Evolutionary conservation across 495 filamentous ascomycete species (phyloP).

Genomic region (Podospora appendiculata): DNA sequence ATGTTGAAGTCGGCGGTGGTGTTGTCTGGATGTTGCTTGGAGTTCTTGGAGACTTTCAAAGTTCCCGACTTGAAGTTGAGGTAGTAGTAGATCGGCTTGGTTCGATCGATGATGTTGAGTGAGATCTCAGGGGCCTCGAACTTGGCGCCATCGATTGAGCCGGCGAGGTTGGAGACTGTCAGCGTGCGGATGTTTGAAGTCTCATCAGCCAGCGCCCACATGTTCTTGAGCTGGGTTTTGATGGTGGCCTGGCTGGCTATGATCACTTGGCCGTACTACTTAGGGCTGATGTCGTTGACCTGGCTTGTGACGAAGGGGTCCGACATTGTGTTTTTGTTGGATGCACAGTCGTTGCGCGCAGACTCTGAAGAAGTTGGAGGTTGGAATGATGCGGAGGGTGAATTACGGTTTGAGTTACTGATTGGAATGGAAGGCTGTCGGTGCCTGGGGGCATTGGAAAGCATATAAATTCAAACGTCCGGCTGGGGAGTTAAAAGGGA

Average conservation of each 20-base stretch:
- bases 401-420: too few species aligned
- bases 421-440: too few species aligned
- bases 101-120: neutral
- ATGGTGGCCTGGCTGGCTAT: neutral
- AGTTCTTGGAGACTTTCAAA: neutral
- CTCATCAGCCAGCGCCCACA: neutral
- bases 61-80: neutral
- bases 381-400: too few species aligned
- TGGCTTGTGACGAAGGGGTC: neutral
- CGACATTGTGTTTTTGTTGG: too few species aligned
- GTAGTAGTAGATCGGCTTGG: neutral
- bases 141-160: neutral
- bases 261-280: neutral
- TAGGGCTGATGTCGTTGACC: neutral
- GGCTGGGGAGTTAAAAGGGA: too few species aligned
- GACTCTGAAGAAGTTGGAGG: too few species aligned
- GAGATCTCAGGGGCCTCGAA: neutral
- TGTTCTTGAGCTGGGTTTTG: neutral
- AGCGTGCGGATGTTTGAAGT: neutral
- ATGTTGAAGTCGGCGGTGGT: too few species aligned
- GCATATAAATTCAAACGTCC: too few species aligned
- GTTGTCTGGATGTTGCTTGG: too few species aligned
- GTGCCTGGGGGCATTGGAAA: too few species aligned
- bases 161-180: neutral
- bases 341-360: too few species aligned